phyloP scores from a whole-genome alignment of 257 asterid genomes.

The Nicotiana obtusifolia region DNA sequence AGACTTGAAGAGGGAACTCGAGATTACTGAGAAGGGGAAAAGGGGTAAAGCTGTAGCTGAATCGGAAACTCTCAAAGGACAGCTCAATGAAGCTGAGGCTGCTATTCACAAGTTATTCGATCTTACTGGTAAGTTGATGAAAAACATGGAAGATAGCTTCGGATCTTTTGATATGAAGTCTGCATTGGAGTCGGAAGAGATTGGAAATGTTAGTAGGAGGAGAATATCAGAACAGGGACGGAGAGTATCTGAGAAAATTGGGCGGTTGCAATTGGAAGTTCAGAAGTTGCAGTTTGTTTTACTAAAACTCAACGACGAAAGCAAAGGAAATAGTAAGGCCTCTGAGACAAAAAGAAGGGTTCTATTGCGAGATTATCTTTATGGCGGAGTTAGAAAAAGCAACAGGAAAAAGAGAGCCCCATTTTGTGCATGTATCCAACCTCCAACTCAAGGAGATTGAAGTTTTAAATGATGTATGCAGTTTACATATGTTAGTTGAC shows the following conservation, averaged over 20 bases:
- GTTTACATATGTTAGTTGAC: slow-evolving; percentile 10
- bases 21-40: slow-evolving; percentile 60
- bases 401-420: slow-evolving; percentile 32
- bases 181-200: slow-evolving; percentile 61
- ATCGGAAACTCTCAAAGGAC: slow-evolving; percentile 63
- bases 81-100: slow-evolving; percentile 79
- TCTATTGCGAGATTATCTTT: slow-evolving; percentile 41
- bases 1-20: slow-evolving; percentile 75
- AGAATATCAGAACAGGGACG: slow-evolving; percentile 50
- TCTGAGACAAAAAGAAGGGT: slow-evolving; percentile 37
- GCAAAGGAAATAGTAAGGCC: slow-evolving; percentile 20
- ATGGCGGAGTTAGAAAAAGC: slow-evolving; percentile 27
- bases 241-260: slow-evolving; percentile 43
- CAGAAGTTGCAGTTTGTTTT: slow-evolving; percentile 50
- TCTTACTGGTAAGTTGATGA: slow-evolving; percentile 56
- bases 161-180: slow-evolving; percentile 41
- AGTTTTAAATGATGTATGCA: neutral
- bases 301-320: slow-evolving; percentile 34
- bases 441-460: slow-evolving; percentile 35
- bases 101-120: slow-evolving; percentile 65
- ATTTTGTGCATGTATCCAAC: slow-evolving; percentile 41
- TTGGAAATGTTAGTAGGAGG: slow-evolving; percentile 46
- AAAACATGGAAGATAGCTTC: slow-evolving; percentile 44
- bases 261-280: slow-evolving; percentile 49
- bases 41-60: slow-evolving; percentile 76